Conservation (phyloP, 768 basidiomycete genomes). For the Phylloporus sp. region DNA sequence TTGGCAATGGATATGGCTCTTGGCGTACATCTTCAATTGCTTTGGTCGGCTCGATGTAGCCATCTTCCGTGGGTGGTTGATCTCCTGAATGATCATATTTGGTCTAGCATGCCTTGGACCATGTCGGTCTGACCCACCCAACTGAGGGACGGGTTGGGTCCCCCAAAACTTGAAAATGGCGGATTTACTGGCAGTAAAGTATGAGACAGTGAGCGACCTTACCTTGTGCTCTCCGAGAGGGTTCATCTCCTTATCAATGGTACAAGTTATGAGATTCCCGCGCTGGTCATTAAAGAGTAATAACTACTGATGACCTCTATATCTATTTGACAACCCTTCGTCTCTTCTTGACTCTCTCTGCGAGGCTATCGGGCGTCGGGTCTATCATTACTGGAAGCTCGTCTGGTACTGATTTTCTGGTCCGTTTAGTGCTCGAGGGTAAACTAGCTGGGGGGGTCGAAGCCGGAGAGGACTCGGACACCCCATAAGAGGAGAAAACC, state of each 20-base stretch:
- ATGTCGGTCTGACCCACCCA: slow-evolving; percentile 41
- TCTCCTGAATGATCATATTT: slow-evolving; percentile 43
- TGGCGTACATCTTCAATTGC: slow-evolving; percentile 76
- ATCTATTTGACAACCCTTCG: slow-evolving; percentile 17
- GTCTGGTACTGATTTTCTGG: slow-evolving; percentile 10
- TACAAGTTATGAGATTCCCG: too few relatives aligned
- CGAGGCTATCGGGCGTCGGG: slow-evolving; percentile 20
- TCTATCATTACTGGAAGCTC: slow-evolving; percentile 8
- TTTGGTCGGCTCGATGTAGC: slow-evolving; percentile 82
- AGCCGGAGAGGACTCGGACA: slow-evolving; percentile 25
- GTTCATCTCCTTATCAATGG: slow-evolving; percentile 42
- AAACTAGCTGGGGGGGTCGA: slow-evolving; percentile 30
- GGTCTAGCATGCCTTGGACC: background rate
- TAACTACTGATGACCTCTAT: too few relatives aligned
- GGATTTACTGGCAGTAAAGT: slow-evolving; percentile 9
- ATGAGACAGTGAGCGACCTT: slow-evolving; percentile 16
- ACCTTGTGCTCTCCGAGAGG: slow-evolving; percentile 89
- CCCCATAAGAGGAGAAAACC: slow-evolving; percentile 57
- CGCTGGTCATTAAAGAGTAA: too few relatives aligned
- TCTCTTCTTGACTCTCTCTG: slow-evolving; percentile 42
- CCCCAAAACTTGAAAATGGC: slow-evolving; percentile 74
- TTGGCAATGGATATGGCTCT: slow-evolving; percentile 82
- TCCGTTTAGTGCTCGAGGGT: slow-evolving; percentile 34
- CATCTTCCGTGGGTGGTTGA: slow-evolving; percentile 64
- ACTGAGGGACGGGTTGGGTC: slow-evolving; percentile 95